Evolutionary conservation across 2,329 filamentous ascomycete genomes (phyloP), one percentile per base, ranked within the genome.

Genomic region (Aspergillus terreus): DNA sequence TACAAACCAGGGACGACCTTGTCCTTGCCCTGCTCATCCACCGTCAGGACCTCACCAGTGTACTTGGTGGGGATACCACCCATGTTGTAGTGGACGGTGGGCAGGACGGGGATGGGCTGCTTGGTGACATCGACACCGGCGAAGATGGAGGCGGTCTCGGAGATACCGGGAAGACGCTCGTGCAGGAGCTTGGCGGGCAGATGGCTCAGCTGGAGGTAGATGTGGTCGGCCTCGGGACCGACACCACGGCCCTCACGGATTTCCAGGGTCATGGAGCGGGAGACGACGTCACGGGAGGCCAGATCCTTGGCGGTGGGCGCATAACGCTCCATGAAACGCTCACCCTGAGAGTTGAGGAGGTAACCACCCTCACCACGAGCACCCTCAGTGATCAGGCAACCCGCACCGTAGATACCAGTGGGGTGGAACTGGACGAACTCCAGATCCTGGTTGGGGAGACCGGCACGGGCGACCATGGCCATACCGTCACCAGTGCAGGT

Each of bases 371-470:
- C 94, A 79, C 94, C 94, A 82, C 94, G 90, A 63, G 92, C 90
- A 65, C 92, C 92, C 78, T 99, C 92, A 11, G 94, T 97, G 70
- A 99, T 99, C 82, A 99, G 79, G 77, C 92, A 95, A 61, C 92
- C 92, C 67, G 92, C 94, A 68, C 94, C 94, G 75, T 99, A 99
- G 77, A 99, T 97, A 84, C 92, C 92, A 61, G 92, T 96, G 51
- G 92, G 92, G 76, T 99, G 92, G 84, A 99, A 99, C 78, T 99
- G 92, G 58, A 99, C 94, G 76, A 99, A 99, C 75, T 99, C 94
- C 58, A 97, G 83, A 86, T 99, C 94, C 80, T 99, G 94, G 82
- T 96, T 96, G 66, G 94, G 92, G 38, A 99, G 87, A 73, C 94
- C 94, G 57, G 94, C 94, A 78, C 94, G 91, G 63, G 92, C 89